Evolutionary conservation across 2,329 filamentous ascomycete species (phyloP), one percentile per base, ranked within the genome.

Genomic region (Pseudocercospora eumusae): DNA sequence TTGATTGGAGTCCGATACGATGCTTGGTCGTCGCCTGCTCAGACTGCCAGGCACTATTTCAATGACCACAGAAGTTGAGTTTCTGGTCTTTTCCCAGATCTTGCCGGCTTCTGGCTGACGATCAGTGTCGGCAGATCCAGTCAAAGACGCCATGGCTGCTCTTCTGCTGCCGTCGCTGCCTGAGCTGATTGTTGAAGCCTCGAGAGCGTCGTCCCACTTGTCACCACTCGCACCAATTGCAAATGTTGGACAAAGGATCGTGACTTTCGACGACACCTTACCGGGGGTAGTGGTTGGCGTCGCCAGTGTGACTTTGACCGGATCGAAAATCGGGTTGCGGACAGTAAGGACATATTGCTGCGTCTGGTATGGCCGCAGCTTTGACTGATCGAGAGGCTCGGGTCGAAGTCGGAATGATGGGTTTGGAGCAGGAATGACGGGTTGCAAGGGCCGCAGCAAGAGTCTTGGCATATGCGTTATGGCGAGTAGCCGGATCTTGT

Each of bases 171-270:
- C 69, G 27, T 70, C 72, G 27, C 64, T 59, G 52, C 57, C 57
- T 21, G 59, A 27, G n/a, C 47, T 31, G n/a, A 61, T 59, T 15
- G 69, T 69, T 25, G 65, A 64, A n/a, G 66, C 44, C 83, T 85
- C 73, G 10, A 97, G 82, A 0, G 93, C 93, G 73, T 98, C 95
- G 70, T 98, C 93, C 89, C 90, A 90, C 56, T 61, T 60, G 70
- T 93, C 90, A n/a, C 91, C 95, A 75, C 96, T 97, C 62, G 93
- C 91, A 65, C 93, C 93, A 49, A 99, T 88, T 54, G 95, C 91
- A 75, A 99, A 98, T 70, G 96, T 88, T 0, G 95, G 95, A 71
- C 93, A 99, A 1, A 99, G 83, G 13, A 99, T 88, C 0, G 95
- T 99, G 63, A 99, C 91, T 70, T 86, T 89, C 60, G 88, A 90